Percentiles rank a stretch among this genome's conserved stretches.
phyloP scores from a whole-genome alignment of 306 rosid genomes.

The Fragaria iinumae region DNA sequence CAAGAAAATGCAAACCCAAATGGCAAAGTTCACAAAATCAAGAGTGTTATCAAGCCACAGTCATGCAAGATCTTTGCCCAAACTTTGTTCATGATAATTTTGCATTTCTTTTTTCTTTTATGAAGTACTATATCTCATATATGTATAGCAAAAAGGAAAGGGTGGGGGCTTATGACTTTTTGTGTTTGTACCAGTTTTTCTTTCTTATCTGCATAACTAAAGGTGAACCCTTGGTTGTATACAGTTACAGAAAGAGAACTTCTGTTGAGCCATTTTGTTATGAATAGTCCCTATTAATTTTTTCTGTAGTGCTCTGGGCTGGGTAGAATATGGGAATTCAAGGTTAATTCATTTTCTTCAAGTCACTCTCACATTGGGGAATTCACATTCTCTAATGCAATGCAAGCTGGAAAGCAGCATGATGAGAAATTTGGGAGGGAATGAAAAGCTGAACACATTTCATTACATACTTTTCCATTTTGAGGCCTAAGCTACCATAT shows the following conservation, averaged over 20 bases:
- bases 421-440: neutral
- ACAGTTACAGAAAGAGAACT: constrained; percentile 37
- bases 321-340: constrained; percentile 10
- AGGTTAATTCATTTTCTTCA: constrained; percentile 38
- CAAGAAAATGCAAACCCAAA: constrained; percentile 73
- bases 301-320: constrained; percentile 11
- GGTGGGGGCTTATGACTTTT: constrained; percentile 15
- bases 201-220: constrained; percentile 24
- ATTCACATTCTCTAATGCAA: constrained; percentile 20
- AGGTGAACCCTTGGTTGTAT: constrained; percentile 27
- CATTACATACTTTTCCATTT: neutral
- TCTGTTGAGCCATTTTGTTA: constrained; percentile 13
- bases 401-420: constrained; percentile 24
- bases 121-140: constrained; percentile 15
- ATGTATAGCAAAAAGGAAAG: constrained; percentile 43
- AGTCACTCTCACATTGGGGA: constrained; percentile 10
- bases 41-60: constrained; percentile 45
- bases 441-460: neutral
- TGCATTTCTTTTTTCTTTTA: constrained; percentile 15
- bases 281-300: constrained; percentile 16
- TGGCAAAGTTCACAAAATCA: constrained; percentile 72
- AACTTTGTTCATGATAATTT: constrained; percentile 65
- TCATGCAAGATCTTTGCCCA: constrained; percentile 72
- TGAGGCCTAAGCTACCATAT: neutral
- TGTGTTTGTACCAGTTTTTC: constrained; percentile 28